Evolutionary conservation across 257 asterid species (phyloP).

Genomic region (Prunella vulgaris): DNA sequence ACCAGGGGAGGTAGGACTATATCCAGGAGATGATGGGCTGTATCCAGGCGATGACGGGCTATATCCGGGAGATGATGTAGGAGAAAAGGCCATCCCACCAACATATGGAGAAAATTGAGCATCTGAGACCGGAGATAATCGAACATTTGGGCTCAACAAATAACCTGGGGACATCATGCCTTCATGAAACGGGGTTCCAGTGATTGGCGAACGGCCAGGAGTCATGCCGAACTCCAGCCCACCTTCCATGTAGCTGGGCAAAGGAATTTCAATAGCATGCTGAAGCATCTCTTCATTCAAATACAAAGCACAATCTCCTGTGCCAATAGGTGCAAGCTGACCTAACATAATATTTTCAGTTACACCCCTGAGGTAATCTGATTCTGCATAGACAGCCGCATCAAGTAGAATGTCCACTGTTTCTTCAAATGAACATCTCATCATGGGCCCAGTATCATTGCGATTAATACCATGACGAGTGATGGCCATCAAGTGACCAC

Average conservation of each 20-base stretch:
- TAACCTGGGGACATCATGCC: slow-evolving; percentile 95
- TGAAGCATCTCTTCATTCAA: slow-evolving; percentile 93
- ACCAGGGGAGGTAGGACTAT: slow-evolving; percentile 83
- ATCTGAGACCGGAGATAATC: slow-evolving; percentile 70
- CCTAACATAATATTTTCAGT: slow-evolving; percentile 98
- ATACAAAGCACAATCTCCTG: slow-evolving; percentile 80
- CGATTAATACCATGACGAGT: slow-evolving; percentile 98
- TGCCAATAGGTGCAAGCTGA: slow-evolving; percentile 98
- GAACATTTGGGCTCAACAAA: slow-evolving; percentile 71
- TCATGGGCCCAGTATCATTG: slow-evolving; percentile 97
- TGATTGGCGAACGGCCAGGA: slow-evolving; percentile 80
- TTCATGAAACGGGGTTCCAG: slow-evolving; percentile 86
- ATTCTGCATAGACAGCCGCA: slow-evolving; percentile 95
- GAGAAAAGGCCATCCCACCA: slow-evolving; percentile 84
- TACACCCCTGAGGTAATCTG: slow-evolving; percentile 82
- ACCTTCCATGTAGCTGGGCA: slow-evolving; percentile 95
- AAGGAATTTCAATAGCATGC: slow-evolving; percentile 83
- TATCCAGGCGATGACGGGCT: slow-evolving; percentile 69
- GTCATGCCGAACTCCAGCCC: slow-evolving; percentile 93
- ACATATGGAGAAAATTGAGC: slow-evolving; percentile 92
- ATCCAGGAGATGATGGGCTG: slow-evolving; percentile 88
- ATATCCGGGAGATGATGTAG: slow-evolving; percentile 77
- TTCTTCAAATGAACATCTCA: slow-evolving; percentile 99
- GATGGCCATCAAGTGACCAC: slow-evolving; percentile 99
- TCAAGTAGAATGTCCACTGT: slow-evolving; percentile 96